A percentile compares a stretch with the other conserved stretches of the same genome.
Conservation (phyloP, 2,329 filamentous ascomycete genomes). For the Monilinia vaccinii-corymbosi region DNA sequence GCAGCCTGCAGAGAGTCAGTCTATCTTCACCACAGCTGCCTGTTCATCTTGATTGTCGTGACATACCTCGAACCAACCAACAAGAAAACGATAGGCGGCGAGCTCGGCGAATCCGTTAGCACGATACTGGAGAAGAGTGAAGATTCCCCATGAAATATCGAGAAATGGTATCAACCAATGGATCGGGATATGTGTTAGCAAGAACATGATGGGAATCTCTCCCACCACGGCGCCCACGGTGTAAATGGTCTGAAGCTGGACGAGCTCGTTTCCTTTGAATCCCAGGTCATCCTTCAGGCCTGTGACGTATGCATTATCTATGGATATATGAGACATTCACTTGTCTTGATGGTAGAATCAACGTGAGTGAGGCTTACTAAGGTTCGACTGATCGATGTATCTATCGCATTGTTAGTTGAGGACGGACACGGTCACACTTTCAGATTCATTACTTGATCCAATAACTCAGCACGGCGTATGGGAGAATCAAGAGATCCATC, state of each 20-base stretch:
- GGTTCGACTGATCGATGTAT: conserved; percentile 17
- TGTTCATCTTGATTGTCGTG: neutral
- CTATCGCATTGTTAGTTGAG: neutral
- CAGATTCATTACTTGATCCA: conserved; percentile 33
- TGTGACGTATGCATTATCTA: conserved; percentile 24
- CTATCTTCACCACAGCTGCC: neutral
- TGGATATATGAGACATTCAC: conserved; percentile 8
- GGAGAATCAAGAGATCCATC: conserved; percentile 45
- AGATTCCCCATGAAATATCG: conserved; percentile 20
- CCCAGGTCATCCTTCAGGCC: conserved; percentile 33
- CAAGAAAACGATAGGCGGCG: conserved; percentile 42
- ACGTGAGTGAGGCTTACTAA: conserved; percentile 12
- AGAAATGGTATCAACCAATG: conserved; percentile 18
- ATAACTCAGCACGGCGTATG: conserved; percentile 45
- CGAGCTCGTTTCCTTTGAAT: conserved; percentile 43
- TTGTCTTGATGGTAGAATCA: neutral
- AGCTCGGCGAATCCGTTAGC: conserved; percentile 40
- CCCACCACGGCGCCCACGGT: conserved; percentile 17
- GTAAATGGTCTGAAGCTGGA: conserved; percentile 20
- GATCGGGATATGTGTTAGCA: conserved; percentile 21
- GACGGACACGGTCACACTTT: neutral
- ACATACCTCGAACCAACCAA: neutral
- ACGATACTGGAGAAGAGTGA: conserved; percentile 19
- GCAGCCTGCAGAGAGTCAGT: neutral
- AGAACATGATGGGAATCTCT: conserved; percentile 19